Percentiles rank a stretch among this genome's conserved stretches.
phyloP scores from a whole-genome alignment of 129 eudicot species.

The Glebionis coronaria region DNA sequence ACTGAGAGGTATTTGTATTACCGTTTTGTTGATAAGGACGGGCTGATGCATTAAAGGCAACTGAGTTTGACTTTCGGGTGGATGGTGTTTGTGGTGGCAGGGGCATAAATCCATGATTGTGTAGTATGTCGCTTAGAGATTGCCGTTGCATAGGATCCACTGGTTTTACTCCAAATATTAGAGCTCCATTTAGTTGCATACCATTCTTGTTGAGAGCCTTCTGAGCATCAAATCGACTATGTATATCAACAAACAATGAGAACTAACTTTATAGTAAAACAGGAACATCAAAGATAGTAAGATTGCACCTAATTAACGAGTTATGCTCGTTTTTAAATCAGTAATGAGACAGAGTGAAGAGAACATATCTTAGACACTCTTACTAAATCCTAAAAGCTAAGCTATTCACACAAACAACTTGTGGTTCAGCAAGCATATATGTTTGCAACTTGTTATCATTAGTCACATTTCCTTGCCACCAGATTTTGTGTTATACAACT shows the following conservation, averaged over 20 bases:
- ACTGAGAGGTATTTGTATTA: constrained; percentile 36
- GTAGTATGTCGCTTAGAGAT: constrained; percentile 55
- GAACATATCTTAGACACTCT: no score
- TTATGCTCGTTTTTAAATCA: background rate
- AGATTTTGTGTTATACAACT: no score
- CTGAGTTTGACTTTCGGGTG: constrained; percentile 39
- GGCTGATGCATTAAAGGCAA: constrained; percentile 46
- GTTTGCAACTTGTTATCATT: no score
- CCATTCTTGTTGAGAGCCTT: constrained; percentile 92
- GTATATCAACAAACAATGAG: constrained; percentile 18
- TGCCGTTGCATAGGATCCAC: constrained; percentile 87
- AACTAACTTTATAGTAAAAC: background rate
- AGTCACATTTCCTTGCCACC: no score
- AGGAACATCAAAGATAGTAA: background rate
- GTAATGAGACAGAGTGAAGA: no score
- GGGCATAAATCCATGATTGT: constrained; percentile 84
- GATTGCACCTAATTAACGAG: background rate
- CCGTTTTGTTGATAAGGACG: constrained; percentile 54
- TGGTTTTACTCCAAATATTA: constrained; percentile 86
- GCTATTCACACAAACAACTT: no score
- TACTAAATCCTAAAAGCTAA: no score
- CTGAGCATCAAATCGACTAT: constrained; percentile 90
- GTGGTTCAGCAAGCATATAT: no score
- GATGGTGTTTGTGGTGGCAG: constrained; percentile 55
- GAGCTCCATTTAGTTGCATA: constrained; percentile 71